These are phyloP conservation scores for Penicillium dipodomyicola DNA, from an alignment of 495 filamentous ascomycete species.

Conservation along the genomic window DNA sequence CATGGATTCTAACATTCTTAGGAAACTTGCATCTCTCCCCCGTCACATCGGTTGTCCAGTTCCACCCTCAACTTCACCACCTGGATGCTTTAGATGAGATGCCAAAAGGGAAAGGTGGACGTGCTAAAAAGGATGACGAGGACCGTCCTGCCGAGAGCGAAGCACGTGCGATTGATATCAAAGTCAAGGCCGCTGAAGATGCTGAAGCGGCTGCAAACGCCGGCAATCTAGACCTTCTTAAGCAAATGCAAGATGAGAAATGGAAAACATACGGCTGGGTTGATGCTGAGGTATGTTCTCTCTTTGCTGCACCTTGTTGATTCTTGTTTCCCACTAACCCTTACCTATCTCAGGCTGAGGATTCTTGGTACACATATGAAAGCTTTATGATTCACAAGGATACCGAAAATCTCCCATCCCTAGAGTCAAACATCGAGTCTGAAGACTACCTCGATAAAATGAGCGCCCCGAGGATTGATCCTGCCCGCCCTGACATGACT, in stretches of 20 bases:
- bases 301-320: not conserved
- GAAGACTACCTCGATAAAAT: conserved; percentile 63
- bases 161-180: conserved; percentile 64
- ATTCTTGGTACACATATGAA: conserved; percentile 61
- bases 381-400: conserved; percentile 59
- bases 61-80: conserved; percentile 73
- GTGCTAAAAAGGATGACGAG: conserved; percentile 46
- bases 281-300: conserved; percentile 60
- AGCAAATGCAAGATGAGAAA: conserved; percentile 62
- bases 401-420: conserved; percentile 44
- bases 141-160: conserved; percentile 48
- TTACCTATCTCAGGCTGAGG: conserved; percentile 45
- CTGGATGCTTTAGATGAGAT: conserved; percentile 64
- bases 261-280: conserved; percentile 65
- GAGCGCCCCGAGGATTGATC: conserved; percentile 60
- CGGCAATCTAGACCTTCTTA: conserved; percentile 54
- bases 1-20: conserved; percentile 28
- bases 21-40: conserved; percentile 68
- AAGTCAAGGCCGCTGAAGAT: conserved; percentile 62
- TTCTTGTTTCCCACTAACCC: conserved; percentile 18
- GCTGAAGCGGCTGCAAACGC: conserved; percentile 47
- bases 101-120: conserved; percentile 32
- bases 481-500: conserved; percentile 46
- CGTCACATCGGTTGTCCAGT: conserved; percentile 65
- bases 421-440: conserved; percentile 53